These are phyloP conservation scores for Drosera capensis DNA, from an alignment of 148 eudicot genomes.

Conservation along the genomic window DNA sequence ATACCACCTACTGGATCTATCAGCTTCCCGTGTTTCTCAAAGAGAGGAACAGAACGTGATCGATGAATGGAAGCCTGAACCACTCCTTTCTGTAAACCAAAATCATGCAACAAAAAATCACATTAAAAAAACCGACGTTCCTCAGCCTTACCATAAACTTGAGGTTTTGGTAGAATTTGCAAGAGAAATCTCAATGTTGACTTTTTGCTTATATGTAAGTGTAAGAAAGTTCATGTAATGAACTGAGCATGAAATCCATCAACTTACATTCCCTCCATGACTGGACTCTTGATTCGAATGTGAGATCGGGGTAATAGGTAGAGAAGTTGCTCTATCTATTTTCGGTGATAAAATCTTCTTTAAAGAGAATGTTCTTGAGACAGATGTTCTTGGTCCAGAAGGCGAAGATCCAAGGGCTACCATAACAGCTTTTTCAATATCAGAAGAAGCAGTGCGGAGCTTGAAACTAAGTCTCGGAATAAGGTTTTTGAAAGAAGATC, in stretches of 20 bases:
- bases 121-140: no score
- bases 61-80: constrained; percentile 40
- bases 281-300: constrained; percentile 88
- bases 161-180: no score
- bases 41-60: constrained; percentile 66
- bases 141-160: no score
- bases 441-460: constrained; percentile 39
- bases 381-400: constrained; percentile 20
- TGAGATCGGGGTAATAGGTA: constrained; percentile 59
- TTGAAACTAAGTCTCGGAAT: constrained; percentile 80
- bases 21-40: constrained; percentile 52
- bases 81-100: constrained; percentile 45
- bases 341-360: constrained; percentile 40
- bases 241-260: no score
- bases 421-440: constrained; percentile 59
- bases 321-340: constrained; percentile 51
- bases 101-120: not conserved
- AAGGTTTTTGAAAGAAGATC: constrained; percentile 47
- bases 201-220: no score
- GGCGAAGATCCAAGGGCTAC: constrained; percentile 57
- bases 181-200: not conserved
- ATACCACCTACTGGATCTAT: constrained; percentile 34
- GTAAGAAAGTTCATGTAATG: no score
- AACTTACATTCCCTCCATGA: constrained; percentile 48
- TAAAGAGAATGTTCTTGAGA: constrained; percentile 49